Evolutionary conservation across 306 rosid species (phyloP), one percentile per base, ranked within the genome.

Genomic region (Prunus salicina): DNA sequence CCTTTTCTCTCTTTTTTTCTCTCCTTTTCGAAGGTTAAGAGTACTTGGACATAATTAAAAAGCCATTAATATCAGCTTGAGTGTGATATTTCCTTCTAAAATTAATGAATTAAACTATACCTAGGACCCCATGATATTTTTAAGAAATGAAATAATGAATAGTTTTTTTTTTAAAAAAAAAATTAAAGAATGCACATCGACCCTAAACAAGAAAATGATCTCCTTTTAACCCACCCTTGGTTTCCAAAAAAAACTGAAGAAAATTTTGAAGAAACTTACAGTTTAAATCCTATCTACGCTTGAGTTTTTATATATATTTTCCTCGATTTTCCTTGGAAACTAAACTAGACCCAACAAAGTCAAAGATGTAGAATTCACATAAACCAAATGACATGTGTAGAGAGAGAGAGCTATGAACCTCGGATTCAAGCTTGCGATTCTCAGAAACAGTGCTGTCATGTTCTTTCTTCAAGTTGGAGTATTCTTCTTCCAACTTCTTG

Each of bases 401-500:
- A 66, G 22, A 51, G 4, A 73, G 14, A 58, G 16, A 71, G 64
- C 49, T 15, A 20, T 5, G 51, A 46, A 94, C 98, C 98, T 96
- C 90, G 46, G 87, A 88, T 82, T 96, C 88, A 8, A 96, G 87
- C 72, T 64, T 84, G 69, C 93, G 86, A 75, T 91, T 92, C 58
- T 96, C 93, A 2, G 86, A 61, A 68, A 84, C 19, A 47, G 81
- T 82, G 71, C 82, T 66, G 20, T 96, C 97, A 2, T 92, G 88
- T 12, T 61, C 4, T 79, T 82, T 88, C 74, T 89, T 89, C 15
- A 96, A 86, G 69, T 0, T 80, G 3, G 92, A 84, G 88, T 87
- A 92, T 76, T 89, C 97, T 60, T 92, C 91, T 76, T 96, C 98
- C 49, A 96, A 55, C 72, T 91, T 96, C 81, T 91, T 91, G 88